Conservation (phyloP, 2,329 filamentous ascomycete species). For the Biscogniauxia marginata region DNA sequence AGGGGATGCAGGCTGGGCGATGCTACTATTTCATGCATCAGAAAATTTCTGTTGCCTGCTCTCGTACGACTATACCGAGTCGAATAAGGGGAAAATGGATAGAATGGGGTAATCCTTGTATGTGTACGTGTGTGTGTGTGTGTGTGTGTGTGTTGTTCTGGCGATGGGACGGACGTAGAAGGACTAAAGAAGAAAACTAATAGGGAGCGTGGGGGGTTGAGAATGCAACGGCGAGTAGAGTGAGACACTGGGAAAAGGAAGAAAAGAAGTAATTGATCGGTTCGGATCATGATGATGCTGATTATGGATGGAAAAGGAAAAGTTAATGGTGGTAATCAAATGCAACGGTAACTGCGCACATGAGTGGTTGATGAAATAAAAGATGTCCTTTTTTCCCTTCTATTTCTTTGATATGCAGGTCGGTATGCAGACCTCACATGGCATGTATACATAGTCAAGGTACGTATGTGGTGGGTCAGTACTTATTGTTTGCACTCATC, state of each 20-base stretch:
- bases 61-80: background rate
- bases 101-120: background rate
- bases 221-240: background rate
- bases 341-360: conserved; percentile 23
- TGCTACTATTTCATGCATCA: background rate
- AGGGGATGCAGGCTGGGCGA: background rate
- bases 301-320: conserved; percentile 4
- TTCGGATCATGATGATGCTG: background rate
- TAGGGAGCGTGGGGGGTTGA: background rate
- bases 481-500: no score
- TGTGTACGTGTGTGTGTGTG: background rate
- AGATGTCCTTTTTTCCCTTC: background rate
- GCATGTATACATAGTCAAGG: background rate
- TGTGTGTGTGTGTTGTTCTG: background rate
- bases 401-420: background rate
- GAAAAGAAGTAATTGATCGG: background rate
- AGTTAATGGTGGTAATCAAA: conserved; percentile 29
- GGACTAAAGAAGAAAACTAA: background rate
- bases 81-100: background rate
- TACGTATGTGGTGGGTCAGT: no score
- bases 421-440: no score
- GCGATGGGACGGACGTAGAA: background rate
- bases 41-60: background rate
- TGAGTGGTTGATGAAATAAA: conserved; percentile 8
- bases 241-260: background rate